A percentile compares a stretch with the other conserved stretches of the same genome.
Conservation (phyloP, 78 protist genomes). For the slime mould (Dictyostelium discoideum) region dicty_2.7 NC_007088.5:1794001-1794500, state of each 20-base stretch:
- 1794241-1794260: not conserved
- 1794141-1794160: conserved; percentile 53
- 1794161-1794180: conserved; percentile 49
- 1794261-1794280: not conserved
- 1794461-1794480: not conserved
- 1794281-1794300: too few relatives aligned
- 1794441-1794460: not conserved
- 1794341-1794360: not conserved
- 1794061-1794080: not conserved
- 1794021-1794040: not conserved
- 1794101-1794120: conserved; percentile 30
- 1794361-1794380: not conserved
- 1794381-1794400: not conserved
- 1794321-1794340: not conserved
- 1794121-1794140: conserved; percentile 64
- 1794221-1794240: not conserved
- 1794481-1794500: not conserved
- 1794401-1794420: not conserved
- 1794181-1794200: conserved; percentile 46
- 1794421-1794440: not conserved
- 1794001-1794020: not conserved
- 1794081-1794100: not conserved
- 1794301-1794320: not conserved
- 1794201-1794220: conserved; percentile 38
- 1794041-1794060: not conserved